Evolutionary conservation across 1,139 yeast genomes (phyloP).

Genomic region (Fermentozyma sake): DNA sequence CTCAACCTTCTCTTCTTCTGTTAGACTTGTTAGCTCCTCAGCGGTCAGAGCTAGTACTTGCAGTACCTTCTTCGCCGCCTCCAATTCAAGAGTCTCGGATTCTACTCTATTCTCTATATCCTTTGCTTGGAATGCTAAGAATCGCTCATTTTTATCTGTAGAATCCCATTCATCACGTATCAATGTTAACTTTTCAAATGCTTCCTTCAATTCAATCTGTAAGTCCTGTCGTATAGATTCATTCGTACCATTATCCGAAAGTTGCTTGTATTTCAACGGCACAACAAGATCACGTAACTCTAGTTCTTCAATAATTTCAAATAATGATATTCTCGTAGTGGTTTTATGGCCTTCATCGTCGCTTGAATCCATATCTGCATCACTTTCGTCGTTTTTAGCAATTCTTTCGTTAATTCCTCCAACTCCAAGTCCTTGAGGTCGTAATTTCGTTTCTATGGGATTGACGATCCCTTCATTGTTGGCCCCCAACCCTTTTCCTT

Average conservation of each 20-base stretch:
- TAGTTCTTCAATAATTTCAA: conserved; percentile 23
- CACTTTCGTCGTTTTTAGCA: conserved; percentile 5
- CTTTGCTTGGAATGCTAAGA: no score
- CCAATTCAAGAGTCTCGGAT: no score
- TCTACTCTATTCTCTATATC: no score
- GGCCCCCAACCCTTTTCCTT: conserved; percentile 79
- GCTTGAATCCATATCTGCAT: conserved; percentile 10
- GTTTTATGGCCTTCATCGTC: conserved; percentile 11
- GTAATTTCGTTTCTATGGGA: conserved; percentile 67
- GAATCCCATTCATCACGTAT: no score
- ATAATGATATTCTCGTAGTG: conserved; percentile 15
- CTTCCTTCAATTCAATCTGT: no score
- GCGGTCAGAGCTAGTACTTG: no score
- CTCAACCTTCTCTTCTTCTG: no score
- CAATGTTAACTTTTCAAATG: no score
- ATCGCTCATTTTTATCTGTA: no score
- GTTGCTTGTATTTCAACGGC: conserved; percentile 21
- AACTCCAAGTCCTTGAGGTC: conserved; percentile 70
- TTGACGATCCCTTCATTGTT: conserved; percentile 66
- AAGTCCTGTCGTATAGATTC: no score
- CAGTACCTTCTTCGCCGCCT: conserved; percentile 2
- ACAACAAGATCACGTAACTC: conserved; percentile 24
- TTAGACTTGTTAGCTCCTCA: no score
- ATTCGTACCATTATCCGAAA: conserved; percentile 21
- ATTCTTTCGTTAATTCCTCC: conserved; percentile 37